Percentiles rank a stretch among this genome's conserved stretches.
phyloP scores from a whole-genome alignment of 2,329 filamentous ascomycete genomes.

The Monosporascus ibericus region DNA sequence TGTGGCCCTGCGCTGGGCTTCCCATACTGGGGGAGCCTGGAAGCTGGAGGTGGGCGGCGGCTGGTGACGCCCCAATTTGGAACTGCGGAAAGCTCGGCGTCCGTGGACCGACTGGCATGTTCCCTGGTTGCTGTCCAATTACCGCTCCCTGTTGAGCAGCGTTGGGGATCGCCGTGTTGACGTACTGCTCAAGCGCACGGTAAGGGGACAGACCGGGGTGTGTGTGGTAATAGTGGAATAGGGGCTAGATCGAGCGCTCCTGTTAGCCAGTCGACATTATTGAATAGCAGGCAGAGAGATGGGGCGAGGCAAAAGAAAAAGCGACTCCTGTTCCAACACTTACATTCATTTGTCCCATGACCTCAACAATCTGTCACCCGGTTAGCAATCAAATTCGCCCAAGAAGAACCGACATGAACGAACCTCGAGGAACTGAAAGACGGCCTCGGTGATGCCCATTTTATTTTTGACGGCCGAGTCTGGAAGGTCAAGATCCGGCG shows the following conservation, averaged over 20 bases:
- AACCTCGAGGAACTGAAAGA: constrained; percentile 62
- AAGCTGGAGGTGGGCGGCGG: constrained; percentile 52
- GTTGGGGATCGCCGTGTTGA: constrained; percentile 39
- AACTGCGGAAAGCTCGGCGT: constrained; percentile 54
- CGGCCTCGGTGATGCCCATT: constrained; percentile 54
- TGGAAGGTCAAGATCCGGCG: constrained; percentile 57
- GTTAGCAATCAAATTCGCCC: constrained; percentile 16
- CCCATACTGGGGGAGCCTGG: constrained; percentile 57
- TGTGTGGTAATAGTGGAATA: constrained; percentile 52
- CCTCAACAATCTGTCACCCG: constrained; percentile 50
- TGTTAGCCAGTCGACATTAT: constrained; percentile 1
- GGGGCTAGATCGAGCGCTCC: constrained; percentile 28
- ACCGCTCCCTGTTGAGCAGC: constrained; percentile 26
- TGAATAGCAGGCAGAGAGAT: background rate
- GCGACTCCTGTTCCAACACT: constrained; percentile 7
- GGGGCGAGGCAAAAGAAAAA: background rate
- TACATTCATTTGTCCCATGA: constrained; percentile 59
- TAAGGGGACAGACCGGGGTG: constrained; percentile 52
- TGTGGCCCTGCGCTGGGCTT: constrained; percentile 55
- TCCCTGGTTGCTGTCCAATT: constrained; percentile 41
- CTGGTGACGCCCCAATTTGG: constrained; percentile 53
- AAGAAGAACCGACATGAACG: constrained; percentile 6
- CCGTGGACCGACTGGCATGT: constrained; percentile 39
- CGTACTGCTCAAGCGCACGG: constrained; percentile 54
- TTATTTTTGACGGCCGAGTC: constrained; percentile 49